Base-by-base conservation (phyloP, 2,329 filamentous ascomycete species). In the Colletotrichum gigasporum region DNA sequence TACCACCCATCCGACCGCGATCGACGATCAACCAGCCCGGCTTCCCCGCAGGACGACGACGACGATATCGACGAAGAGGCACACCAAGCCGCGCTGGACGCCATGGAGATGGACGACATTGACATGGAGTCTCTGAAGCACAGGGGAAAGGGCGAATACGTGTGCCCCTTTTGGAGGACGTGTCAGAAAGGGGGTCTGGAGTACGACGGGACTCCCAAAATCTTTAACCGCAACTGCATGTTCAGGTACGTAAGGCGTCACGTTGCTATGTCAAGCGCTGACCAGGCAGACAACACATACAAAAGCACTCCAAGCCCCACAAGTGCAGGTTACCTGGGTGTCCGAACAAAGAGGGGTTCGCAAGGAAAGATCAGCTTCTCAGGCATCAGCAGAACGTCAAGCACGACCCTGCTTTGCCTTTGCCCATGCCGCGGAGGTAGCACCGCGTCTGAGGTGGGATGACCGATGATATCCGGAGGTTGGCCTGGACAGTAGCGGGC, bases 291-390 rank as follows among this genome's bases (percentile, higher is more conserved):
- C 78, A 80, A 69, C 78, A 80, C 66, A 76, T 77, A 61, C 79
- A 80, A 69, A 80, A 80, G 47, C 78, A 80, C 63, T 72, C 75
- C 24, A 80, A 79, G 64, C 78, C 78, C 14, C 80, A 76, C 75
- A 74, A 75, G 20, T 80, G 78, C 68, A 72, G 75, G 39, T 57
- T 76, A 20, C 72, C 73, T 41, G 75, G 78, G 8, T 80, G 78
- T 37, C 78, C 78, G 11, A 80, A 80, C 39, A 80, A 79, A 62
- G 76, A 78, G 55, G 74, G 73, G 16, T 80, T 80, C 60, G 78
- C 78, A 10, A 76, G 78, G 52, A 74, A 77, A 60, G 78, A 80
- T 63, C 78, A 79, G 16, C 68, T 80, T n/a, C 75, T 79, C 55
- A 75, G 78, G 51, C 78, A 80, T 67, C 78, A 76, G 60, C 67